Conservation (phyloP, 2,329 filamentous ascomycete species). For the Ascochyta lentis region DNA sequence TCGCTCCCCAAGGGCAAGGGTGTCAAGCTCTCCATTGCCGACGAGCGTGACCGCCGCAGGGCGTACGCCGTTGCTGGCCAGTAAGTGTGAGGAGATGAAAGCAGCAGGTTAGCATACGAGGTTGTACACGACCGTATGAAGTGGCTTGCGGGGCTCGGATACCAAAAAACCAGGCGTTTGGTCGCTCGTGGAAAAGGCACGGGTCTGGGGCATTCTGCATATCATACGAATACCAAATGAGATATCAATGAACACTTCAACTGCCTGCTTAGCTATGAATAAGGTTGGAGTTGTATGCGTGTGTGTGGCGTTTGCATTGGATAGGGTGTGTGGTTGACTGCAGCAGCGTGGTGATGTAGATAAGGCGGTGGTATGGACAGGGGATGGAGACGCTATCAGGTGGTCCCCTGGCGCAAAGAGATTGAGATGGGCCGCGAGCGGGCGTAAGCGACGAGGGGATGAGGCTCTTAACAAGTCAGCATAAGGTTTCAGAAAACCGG, state of each 20-base stretch:
- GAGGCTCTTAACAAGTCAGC: slow-evolving; percentile 14
- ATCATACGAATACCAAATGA: slow-evolving; percentile 45
- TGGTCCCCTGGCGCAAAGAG: slow-evolving; percentile 12
- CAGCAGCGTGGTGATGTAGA: slow-evolving; percentile 4
- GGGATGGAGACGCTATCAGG: slow-evolving; percentile 6
- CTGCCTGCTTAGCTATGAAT: slow-evolving; percentile 12
- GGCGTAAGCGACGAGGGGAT: slow-evolving; percentile 9
- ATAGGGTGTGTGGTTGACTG: not conserved
- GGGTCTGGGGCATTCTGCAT: slow-evolving; percentile 41
- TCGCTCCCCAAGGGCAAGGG: slow-evolving; percentile 99
- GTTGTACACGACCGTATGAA: slow-evolving; percentile 36
- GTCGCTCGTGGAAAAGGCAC: slow-evolving; percentile 41
- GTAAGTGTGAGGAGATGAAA: slow-evolving; percentile 44
- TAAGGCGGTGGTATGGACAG: slow-evolving; percentile 7
- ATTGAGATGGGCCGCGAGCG: slow-evolving; percentile 10
- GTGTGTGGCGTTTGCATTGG: slow-evolving; percentile 3
- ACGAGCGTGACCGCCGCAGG: slow-evolving; percentile 98
- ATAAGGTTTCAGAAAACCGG: slow-evolving; percentile 17
- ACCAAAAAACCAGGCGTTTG: slow-evolving; percentile 47
- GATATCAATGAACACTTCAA: slow-evolving; percentile 34
- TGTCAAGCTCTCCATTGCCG: slow-evolving; percentile 96
- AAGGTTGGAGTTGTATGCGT: slow-evolving; percentile 8
- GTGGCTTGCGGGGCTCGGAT: slow-evolving; percentile 36
- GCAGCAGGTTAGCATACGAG: slow-evolving; percentile 35
- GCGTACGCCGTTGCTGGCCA: slow-evolving; percentile 66